Base-by-base conservation (phyloP, 768 basidiomycete genomes). In the Phanerochaete sordida region DNA sequence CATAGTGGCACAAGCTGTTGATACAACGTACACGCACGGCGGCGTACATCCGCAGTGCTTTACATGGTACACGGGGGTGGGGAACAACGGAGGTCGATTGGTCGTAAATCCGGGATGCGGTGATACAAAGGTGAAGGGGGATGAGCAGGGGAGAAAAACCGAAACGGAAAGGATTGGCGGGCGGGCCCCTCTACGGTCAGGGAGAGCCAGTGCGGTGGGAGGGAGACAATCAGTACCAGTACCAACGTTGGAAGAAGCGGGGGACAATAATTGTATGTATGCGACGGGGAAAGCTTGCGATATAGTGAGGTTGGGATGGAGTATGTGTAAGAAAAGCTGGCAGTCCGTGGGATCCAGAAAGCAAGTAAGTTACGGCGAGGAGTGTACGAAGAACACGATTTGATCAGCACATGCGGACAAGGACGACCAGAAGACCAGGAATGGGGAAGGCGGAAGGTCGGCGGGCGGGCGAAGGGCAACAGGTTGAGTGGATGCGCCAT, bases 101-200 rank as follows among this genome's bases (percentile, higher is more conserved):
- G 57, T 58, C 57, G 47, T 50, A 53, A 5, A 6, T 24, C 21
- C 47, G 47, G 24, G 47, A 26, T 48, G 47, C 19, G 56, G 5
- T 58, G 45, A 35, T 26, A 49, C 28, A 47, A 56, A 28, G 37
- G 55, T 24, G 28, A 23, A 30, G 28, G 53, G 53, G 26, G 43
- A 37, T 19, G 12, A 4, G 44, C 7, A 61, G 15, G 16, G 45
- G 53, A 52, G 43, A 62, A 24, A 45, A 46, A 57, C 13, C 43
- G 60, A 33, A 27, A 30, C 15, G 23, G 27, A 61, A 61, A 57
- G 24, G 60, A 60, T 54, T 54, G 59, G 53, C 45, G 45, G 59
- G 26, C 43, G 26, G 57, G 47, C 57, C 57, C 47, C 9, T 48
- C 57, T 58, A 58, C 57, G 53, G 19, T 56, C 47, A 16, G 52